These are phyloP conservation scores for Coniella lustricola DNA, from an alignment of 2,329 filamentous ascomycete genomes.

Conservation along the genomic window DNA sequence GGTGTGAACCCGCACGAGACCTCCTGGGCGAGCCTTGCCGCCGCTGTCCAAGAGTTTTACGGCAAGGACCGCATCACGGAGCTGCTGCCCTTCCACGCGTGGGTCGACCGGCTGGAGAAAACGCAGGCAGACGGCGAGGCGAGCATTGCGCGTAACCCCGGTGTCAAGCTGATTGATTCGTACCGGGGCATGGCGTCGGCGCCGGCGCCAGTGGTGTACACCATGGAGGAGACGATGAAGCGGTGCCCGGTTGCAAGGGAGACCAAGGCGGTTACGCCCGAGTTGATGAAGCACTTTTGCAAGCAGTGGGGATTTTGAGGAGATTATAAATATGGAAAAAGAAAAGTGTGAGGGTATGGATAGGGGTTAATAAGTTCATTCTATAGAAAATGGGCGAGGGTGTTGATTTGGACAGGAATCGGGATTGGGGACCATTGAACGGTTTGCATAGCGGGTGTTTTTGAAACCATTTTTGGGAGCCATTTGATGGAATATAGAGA, in stretches of 20 bases:
- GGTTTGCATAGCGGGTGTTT: too few species aligned
- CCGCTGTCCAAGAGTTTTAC: slow-evolving; percentile 32
- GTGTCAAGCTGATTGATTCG: slow-evolving; percentile 42
- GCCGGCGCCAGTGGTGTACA: slow-evolving; percentile 26
- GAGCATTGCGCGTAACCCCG: slow-evolving; percentile 34
- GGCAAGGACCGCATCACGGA: slow-evolving; percentile 26
- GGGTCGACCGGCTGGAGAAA: slow-evolving; percentile 34
- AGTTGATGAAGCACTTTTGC: slow-evolving; percentile 39
- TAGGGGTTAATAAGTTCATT: too few species aligned
- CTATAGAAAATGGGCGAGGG: too few species aligned
- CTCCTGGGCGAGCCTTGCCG: slow-evolving; percentile 32
- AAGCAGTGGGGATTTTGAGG: slow-evolving; percentile 33
- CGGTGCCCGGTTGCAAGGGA: slow-evolving; percentile 32
- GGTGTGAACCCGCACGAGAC: slow-evolving; percentile 36
- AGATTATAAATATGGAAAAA: neutral
- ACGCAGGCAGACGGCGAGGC: slow-evolving; percentile 28
- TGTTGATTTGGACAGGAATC: too few species aligned
- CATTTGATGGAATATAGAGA: too few species aligned
- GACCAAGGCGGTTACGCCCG: slow-evolving; percentile 30
- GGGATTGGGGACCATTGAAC: neutral
- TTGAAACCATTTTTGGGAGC: too few species aligned
- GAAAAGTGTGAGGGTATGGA: neutral
- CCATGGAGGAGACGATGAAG: slow-evolving; percentile 30
- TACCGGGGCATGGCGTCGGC: slow-evolving; percentile 28
- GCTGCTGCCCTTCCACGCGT: slow-evolving; percentile 33